Percentiles rank a stretch among this genome's conserved stretches.
phyloP scores from a whole-genome alignment of 2,329 filamentous ascomycete species.

The Microdochium bolleyi region DNA sequence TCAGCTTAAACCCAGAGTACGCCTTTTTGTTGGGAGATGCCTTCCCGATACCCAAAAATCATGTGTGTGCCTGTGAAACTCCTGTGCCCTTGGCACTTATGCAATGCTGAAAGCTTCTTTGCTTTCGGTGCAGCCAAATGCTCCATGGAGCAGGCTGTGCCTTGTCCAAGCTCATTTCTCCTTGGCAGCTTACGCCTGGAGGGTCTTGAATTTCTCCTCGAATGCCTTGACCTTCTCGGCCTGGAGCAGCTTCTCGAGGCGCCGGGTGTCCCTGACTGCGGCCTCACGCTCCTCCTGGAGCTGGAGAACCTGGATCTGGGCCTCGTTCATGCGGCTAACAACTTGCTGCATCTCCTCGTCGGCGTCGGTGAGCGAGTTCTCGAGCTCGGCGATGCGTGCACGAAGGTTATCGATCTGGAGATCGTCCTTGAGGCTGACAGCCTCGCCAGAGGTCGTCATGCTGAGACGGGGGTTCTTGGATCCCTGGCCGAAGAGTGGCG shows the following conservation, averaged over 20 bases:
- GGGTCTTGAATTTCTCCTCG: constrained; percentile 11
- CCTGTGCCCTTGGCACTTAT: neutral
- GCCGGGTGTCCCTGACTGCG: constrained; percentile 62
- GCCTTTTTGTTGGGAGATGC: neutral
- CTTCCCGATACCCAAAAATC: neutral
- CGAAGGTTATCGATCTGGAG: constrained; percentile 69
- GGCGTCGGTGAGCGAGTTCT: constrained; percentile 68
- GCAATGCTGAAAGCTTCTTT: neutral
- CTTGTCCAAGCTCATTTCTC: too few relatives aligned
- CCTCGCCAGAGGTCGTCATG: constrained; percentile 39
- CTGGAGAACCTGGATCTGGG: constrained; percentile 76
- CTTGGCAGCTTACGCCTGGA: neutral
- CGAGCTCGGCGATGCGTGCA: constrained; percentile 73
- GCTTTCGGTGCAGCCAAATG: neutral
- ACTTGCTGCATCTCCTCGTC: constrained; percentile 80
- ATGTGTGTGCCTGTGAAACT: neutral
- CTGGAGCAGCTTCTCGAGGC: constrained; percentile 59
- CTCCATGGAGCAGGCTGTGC: too few relatives aligned
- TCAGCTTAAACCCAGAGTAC: neutral
- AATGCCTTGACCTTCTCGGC: constrained; percentile 53
- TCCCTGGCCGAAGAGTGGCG: constrained; percentile 49
- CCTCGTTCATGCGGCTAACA: constrained; percentile 71
- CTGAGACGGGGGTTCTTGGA: constrained; percentile 47
- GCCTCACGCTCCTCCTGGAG: constrained; percentile 70
- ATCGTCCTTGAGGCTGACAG: constrained; percentile 61